Base-by-base conservation (phyloP, 75 land plant species). In the Sequoia sempervirens region DNA sequence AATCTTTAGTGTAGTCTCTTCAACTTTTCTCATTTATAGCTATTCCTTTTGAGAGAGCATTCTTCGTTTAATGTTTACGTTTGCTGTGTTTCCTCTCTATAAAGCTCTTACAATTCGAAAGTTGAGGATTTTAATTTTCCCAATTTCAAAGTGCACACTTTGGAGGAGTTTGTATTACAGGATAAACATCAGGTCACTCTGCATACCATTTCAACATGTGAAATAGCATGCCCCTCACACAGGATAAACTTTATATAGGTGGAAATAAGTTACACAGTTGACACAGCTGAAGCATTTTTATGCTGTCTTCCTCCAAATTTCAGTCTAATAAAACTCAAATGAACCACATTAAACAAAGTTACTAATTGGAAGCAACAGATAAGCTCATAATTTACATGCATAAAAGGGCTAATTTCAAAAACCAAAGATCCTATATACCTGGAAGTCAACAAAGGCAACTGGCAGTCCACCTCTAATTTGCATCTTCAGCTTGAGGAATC, bases 401-500 rank as follows among this genome's bases (percentile, higher is more conserved):
- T 56, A 4, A 52, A 30, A 56, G 26, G 13, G 26, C 28, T 34
- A 41, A 82, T 40, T 79, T n/a, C 43, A 79, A 43, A n/a, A 46
- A 41, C n/a, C 26, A 38, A 38, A 40, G 13, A 40, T 56, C 10
- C 40, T 58, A 64, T 52, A 18, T 83, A 96, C 98, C 93, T 94
- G 90, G 81, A 96, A 96, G 82, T 96, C 98, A 80, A 96, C 94
- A 93, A 96, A 96, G 61, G 98, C 96, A 66, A 94, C 96, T 83
- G 98, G 98, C 50, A 92, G 80, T 13, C 96, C 98, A 90, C 84
- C 84, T 50, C 89, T 91, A 81, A 84, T 92, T 83, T 94, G 98
- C 88, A 90, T 89, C 89, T 96, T 96, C 83, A 93, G 68, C 56
- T 96, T 96, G 34, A 91, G 34, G 81, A 91, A 94, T 58, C 98